Conservation (phyloP, 108 stramenopile species). For the Chaetoceros muelleri region DNA sequence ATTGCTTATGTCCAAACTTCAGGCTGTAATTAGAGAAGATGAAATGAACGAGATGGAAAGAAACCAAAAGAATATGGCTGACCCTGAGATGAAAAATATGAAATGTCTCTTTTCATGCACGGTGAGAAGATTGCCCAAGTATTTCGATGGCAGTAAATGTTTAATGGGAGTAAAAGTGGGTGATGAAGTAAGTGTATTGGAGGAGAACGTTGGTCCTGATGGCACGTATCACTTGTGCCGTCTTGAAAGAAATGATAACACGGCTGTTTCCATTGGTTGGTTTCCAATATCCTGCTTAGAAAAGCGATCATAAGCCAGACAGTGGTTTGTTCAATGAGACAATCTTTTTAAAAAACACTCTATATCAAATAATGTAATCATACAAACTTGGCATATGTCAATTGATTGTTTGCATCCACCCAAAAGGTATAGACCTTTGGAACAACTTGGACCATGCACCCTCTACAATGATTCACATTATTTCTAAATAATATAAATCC, state of each 20-base stretch:
- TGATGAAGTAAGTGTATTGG: slow-evolving; percentile 57
- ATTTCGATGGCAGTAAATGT: slow-evolving; percentile 39
- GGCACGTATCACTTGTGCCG: slow-evolving; percentile 66
- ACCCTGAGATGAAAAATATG: neutral
- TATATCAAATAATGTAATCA: too few species aligned
- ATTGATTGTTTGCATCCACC: too few species aligned
- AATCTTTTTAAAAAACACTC: too few species aligned
- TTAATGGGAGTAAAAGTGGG: slow-evolving; percentile 41
- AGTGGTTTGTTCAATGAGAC: too few species aligned
- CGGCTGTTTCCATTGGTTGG: slow-evolving; percentile 48
- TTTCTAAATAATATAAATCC: too few species aligned
- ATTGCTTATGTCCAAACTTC: neutral
- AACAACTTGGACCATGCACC: too few species aligned
- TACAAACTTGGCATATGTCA: too few species aligned
- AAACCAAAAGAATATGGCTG: neutral
- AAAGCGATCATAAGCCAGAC: too few species aligned
- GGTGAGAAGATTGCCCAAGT: slow-evolving; percentile 19
- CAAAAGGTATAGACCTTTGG: too few species aligned
- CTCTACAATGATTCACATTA: too few species aligned
- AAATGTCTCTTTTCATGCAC: neutral
- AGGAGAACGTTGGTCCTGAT: slow-evolving; percentile 64
- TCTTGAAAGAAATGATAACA: slow-evolving; percentile 10
- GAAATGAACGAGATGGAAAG: neutral
- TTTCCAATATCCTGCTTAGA: slow-evolving; percentile 61
- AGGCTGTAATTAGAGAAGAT: neutral